These are phyloP conservation scores for Lathyrus tuberosus DNA, from an alignment of 306 rosid species.

Conservation along the genomic window DNA sequence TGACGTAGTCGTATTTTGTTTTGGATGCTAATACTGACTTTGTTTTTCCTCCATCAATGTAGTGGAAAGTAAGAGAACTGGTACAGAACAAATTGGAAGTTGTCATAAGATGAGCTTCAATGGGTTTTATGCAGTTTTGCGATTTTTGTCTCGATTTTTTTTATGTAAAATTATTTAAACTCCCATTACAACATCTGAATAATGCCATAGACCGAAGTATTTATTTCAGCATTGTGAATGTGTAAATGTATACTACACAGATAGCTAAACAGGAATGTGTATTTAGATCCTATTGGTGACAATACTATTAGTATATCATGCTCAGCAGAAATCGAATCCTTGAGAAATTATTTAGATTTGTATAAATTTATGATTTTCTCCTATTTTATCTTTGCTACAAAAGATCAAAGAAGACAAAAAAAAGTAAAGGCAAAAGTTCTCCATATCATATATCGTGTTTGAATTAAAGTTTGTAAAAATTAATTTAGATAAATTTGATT, in stretches of 20 bases:
- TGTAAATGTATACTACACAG: slow-evolving; percentile 10
- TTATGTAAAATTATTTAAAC: slow-evolving; percentile 36
- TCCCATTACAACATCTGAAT: slow-evolving; percentile 17
- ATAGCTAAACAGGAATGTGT: slow-evolving; percentile 5
- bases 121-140: slow-evolving; percentile 18
- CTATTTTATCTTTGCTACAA: neutral
- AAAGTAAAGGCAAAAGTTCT: neutral
- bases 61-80: slow-evolving; percentile 66
- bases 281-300: neutral
- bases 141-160: slow-evolving; percentile 34
- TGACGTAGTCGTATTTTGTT: slow-evolving; percentile 22
- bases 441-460: neutral
- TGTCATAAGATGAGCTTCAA: slow-evolving; percentile 48
- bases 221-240: slow-evolving; percentile 25
- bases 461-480: neutral
- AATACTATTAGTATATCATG: neutral
- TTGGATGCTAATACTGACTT: slow-evolving; percentile 1
- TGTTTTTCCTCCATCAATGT: slow-evolving; percentile 35
- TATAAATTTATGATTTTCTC: neutral
- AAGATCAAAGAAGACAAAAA: neutral
- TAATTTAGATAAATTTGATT: neutral
- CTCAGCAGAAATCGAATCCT: neutral
- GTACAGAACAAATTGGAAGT: slow-evolving; percentile 55
- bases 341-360: neutral
- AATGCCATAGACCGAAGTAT: slow-evolving; percentile 26